Evolutionary conservation across 371 early-diverging fungal genomes (phyloP), one percentile per base, ranked within the genome.

Genomic region (Mortierella sp.): DNA sequence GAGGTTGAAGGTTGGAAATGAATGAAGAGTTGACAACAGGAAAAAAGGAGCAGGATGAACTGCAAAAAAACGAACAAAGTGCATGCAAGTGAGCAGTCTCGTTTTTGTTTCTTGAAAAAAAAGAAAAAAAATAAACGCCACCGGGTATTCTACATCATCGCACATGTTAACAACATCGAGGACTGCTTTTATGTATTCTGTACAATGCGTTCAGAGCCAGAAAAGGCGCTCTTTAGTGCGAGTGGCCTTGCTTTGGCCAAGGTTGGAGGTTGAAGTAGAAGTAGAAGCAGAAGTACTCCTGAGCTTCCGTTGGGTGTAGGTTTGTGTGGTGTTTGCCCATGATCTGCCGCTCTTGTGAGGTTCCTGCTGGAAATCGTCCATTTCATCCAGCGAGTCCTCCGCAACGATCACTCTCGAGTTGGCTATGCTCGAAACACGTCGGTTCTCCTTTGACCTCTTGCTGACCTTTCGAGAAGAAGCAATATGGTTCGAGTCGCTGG

Each of bases 81-180:
- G 64, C 64, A 64, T 64, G 64, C 31, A 59, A 59, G 59, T 28
- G 31, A 31, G 31, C 34, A 37, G 64, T 64, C 64, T 64, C 37
- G 64, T 40, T 21, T 37, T 37, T 64, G 61, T 61, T 61, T 61
- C 61, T 59, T 34, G 13, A 61, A 61, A 61, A 61, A 61, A 61
- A 34, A 34, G 34, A 31, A 61, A 4, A 64, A 64, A 64, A 64
- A 34, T 61, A 16, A 64, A 64, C 64, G 64, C 40, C 64, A 64
- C 64, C 21, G 37, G 21, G 16, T 37, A 34, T 40, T 37, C 37
- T 14, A 6, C n/a, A 34, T 37, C 8, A 64, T 64, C 64, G 64
- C 37, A 37, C 21, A 64, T 59, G 9, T 40, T 40, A 64, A 64
- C 37, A 64, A 21, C 34, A 37, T 0, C 2, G 0, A 21, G 37